Conservation (phyloP, 305 asterid genomes). For the Salvia sclarea region DNA sequence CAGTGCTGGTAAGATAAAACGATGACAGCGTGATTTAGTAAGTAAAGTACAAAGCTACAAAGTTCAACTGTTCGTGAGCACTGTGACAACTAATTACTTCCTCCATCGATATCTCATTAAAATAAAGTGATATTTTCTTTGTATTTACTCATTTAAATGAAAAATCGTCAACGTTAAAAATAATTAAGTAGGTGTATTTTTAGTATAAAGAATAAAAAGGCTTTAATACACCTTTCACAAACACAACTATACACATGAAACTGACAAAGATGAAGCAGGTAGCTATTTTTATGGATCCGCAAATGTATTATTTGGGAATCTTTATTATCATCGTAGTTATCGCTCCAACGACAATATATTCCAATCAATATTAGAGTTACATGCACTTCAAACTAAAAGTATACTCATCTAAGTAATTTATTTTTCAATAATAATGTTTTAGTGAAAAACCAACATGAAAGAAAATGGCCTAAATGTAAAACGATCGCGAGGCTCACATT, state of each 20-base stretch:
- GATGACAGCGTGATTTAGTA: constrained; percentile 15
- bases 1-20: background rate
- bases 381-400: background rate
- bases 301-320: too few species aligned
- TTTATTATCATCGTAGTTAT: too few species aligned
- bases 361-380: background rate
- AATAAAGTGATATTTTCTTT: too few species aligned
- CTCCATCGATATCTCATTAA: background rate
- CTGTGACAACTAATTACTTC: background rate
- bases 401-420: background rate
- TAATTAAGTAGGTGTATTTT: too few species aligned
- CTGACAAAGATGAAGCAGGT: background rate
- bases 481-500: too few species aligned
- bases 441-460: too few species aligned
- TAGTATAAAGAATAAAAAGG: too few species aligned
- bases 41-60: constrained; percentile 21
- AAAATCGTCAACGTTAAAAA: background rate
- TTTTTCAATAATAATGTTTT: too few species aligned
- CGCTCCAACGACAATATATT: too few species aligned
- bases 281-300: background rate
- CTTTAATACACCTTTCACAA: background rate
- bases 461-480: too few species aligned
- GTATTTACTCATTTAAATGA: background rate
- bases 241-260: background rate
- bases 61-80: background rate